Base-by-base conservation (phyloP, 208 protist species). In the Endotrypanum monterogeii region DNA sequence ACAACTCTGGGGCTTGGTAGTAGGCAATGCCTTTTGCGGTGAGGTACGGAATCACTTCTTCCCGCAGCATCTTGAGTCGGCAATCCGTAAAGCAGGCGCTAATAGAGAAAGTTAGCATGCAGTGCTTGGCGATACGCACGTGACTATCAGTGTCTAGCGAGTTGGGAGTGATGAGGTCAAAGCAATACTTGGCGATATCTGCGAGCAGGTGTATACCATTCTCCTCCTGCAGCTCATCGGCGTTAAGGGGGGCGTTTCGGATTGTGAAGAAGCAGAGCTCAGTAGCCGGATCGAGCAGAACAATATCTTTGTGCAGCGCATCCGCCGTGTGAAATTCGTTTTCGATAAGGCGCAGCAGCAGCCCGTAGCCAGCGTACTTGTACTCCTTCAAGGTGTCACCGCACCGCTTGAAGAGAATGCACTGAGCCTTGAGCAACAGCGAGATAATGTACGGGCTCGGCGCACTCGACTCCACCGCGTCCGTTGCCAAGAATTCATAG, bases 281-380 rank as follows among this genome's bases (percentile, higher is more conserved):
- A 65, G 83, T 89, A 18, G 94, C 95, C 11, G 88, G 84, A 37
- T 86, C 90, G 30, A 98, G 88, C 14, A 98, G 82, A 20, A 89
- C 76, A 41, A 88, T 77, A 8, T 87, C 81, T 72, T 94, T 94
- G 37, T 80, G 56, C 56, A 98, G 83, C 74, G 95, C 91, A 39
- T 89, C 67, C 0, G 79, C 66, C 35, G 92, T 86, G 1, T 74
- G 83, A 20, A 86, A 80, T 79, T 98, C 94, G 11, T 82, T 78
- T 23, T 80, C 66, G 20, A 99, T 86, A 16, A 97, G 87, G 57
- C 78, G 71, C 52, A 98, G 78, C 30, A 99, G 88, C 66, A 98
- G 82, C 20, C 73, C 79, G 80, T 98, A 99, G 11, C 96, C 98
- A 20, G 98, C 89, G 76, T 99, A 99, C 82, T 98, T 99, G 89